Evolutionary conservation across 768 basidiomycete genomes (phyloP).

Genomic region (Neoboletus brunneissimus): DNA sequence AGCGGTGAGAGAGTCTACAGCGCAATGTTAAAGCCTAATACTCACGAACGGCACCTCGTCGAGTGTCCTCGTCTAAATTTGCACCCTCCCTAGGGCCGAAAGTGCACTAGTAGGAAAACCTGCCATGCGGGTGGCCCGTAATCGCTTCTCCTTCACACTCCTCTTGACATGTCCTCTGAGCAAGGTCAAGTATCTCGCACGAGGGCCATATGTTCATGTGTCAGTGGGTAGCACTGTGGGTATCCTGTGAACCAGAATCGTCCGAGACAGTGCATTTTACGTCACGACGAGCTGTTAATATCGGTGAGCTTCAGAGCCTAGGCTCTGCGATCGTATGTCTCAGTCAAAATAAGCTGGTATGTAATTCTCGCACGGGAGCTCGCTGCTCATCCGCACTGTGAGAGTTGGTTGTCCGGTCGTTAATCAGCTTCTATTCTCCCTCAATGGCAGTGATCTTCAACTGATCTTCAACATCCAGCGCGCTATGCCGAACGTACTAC

Average conservation of each 20-base stretch:
- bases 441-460: constrained; percentile 29
- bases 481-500: constrained; percentile 16
- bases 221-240: neutral
- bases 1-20: constrained; percentile 18
- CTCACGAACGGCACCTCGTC: neutral
- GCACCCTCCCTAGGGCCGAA: neutral
- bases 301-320: neutral
- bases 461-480: constrained; percentile 22
- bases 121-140: neutral
- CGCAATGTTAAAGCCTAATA: constrained; percentile 17
- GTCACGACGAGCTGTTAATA: constrained; percentile 9
- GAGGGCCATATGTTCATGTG: constrained; percentile 4
- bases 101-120: neutral
- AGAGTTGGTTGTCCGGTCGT: constrained; percentile 10
- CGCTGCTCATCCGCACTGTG: constrained; percentile 2
- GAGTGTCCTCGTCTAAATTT: neutral
- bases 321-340: neutral
- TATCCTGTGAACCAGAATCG: constrained; percentile 4
- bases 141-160: constrained; percentile 4
- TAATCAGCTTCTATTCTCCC: constrained; percentile 27
- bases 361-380: neutral
- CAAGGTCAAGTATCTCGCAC: neutral
- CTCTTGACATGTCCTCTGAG: neutral
- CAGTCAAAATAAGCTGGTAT: neutral
- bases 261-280: constrained; percentile 16